A percentile compares a stretch with the other conserved stretches of the same genome.
These are phyloP conservation scores for Secale cereale DNA, from an alignment of 176 grass and related monocot species.

Conservation along the genomic window DNA sequence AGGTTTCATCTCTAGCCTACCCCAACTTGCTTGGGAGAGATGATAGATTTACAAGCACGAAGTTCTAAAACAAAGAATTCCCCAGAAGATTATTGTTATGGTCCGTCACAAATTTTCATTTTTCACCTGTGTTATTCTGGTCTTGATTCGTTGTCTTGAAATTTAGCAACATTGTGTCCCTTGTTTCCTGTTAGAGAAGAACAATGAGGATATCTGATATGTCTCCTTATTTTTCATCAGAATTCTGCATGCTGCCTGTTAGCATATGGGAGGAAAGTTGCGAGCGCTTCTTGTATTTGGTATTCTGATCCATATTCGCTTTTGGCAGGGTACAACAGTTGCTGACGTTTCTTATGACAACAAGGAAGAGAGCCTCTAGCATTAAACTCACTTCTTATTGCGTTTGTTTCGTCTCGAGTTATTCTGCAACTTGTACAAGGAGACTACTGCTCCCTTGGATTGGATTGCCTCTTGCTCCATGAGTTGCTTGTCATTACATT, in stretches of 20 bases:
- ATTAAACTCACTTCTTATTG: neutral
- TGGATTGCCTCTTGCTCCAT: neutral
- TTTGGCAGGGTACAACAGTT: neutral
- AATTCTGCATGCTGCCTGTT: no score
- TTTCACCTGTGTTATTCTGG: neutral
- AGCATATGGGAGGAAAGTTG: neutral
- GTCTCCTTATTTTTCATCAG: neutral
- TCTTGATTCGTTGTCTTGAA: neutral
- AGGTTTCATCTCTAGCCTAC: no score
- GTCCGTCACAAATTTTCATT: neutral
- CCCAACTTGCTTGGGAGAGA: no score
- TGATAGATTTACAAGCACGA: neutral
- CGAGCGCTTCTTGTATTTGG: neutral
- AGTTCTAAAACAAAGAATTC: neutral
- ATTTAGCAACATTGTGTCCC: neutral
- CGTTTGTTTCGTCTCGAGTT: neutral
- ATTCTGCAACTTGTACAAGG: neutral
- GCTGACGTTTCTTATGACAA: neutral
- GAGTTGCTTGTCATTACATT: neutral
- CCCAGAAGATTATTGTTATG: neutral
- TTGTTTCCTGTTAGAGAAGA: neutral
- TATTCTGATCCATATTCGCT: neutral
- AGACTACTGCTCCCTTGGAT: neutral
- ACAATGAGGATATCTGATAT: neutral
- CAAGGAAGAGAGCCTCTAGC: neutral